These are phyloP conservation scores for Lasiosphaeria miniovina DNA, from an alignment of 495 filamentous ascomycete species.

Conservation along the genomic window DNA sequence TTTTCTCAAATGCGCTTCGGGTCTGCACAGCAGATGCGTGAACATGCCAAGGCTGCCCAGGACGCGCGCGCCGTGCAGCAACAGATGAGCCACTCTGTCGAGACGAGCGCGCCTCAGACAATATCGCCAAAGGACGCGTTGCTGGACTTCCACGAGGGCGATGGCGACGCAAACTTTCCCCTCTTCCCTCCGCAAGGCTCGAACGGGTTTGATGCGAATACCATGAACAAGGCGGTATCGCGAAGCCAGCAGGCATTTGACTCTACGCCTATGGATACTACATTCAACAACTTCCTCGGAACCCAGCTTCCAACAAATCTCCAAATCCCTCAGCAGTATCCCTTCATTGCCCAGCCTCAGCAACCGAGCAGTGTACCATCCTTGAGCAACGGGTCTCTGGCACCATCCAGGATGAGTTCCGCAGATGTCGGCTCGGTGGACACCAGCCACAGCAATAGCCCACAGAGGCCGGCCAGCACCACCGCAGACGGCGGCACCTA, in stretches of 20 bases:
- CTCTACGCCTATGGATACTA: constrained; percentile 42
- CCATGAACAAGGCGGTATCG: constrained; percentile 1
- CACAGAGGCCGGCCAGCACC: constrained; percentile 57
- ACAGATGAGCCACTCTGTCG: constrained; percentile 44
- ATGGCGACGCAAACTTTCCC: constrained; percentile 65
- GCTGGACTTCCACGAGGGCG: constrained; percentile 74
- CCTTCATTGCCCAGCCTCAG: constrained; percentile 45
- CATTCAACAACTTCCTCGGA: constrained; percentile 37
- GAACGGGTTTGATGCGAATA: constrained; percentile 28
- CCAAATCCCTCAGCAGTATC: constrained; percentile 57
- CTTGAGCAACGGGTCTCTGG: constrained; percentile 31
- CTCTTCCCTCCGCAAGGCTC: constrained; percentile 58
- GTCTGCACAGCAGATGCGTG: constrained; percentile 57
- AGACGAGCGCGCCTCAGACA: constrained; percentile 66
- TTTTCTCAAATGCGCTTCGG: constrained; percentile 47
- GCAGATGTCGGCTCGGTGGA: constrained; percentile 34
- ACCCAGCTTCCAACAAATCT: constrained; percentile 41
- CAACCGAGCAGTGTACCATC: constrained; percentile 47
- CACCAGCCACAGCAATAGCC: constrained; percentile 25
- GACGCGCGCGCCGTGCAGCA: constrained; percentile 53
- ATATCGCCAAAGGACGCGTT: constrained; percentile 95
- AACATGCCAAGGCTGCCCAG: constrained; percentile 57
- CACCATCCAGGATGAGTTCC: constrained; percentile 42
- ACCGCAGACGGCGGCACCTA: constrained; percentile 82
- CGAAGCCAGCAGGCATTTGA: constrained; percentile 40